These are phyloP conservation scores for Aphanomyces cochlioides DNA, from an alignment of 352 stramenopile genomes.

Conservation along the genomic window DNA sequence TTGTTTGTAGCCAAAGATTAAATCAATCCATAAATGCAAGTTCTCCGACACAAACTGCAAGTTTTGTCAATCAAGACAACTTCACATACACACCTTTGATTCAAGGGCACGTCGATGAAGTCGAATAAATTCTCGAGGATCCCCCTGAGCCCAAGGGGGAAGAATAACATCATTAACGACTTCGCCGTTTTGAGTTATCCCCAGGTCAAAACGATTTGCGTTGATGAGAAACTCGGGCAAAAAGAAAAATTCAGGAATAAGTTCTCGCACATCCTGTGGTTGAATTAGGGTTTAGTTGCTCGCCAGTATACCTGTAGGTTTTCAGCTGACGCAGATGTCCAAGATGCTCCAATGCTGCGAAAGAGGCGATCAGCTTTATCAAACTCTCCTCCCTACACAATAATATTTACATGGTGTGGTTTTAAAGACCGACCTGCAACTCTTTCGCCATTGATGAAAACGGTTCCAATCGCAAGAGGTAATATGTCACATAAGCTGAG, in stretches of 20 bases:
- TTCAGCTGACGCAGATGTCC: conserved; percentile 90
- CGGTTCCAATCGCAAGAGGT: conserved; percentile 91
- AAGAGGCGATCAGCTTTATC: conserved; percentile 96
- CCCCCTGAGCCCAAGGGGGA: conserved; percentile 23
- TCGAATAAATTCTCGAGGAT: conserved; percentile 32
- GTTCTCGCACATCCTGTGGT: conserved; percentile 65
- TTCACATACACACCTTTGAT: conserved; percentile 46
- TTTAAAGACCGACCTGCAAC: conserved; percentile 38
- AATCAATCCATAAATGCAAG: conserved; percentile 98
- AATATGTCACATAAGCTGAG: conserved; percentile 96
- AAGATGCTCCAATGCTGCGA: conserved; percentile 91
- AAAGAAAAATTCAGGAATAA: conserved; percentile 80
- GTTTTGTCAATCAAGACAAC: conserved; percentile 1
- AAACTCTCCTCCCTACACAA: conserved; percentile 58
- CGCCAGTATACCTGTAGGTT: conserved; percentile 60
- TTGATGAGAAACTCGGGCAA: conserved; percentile 79
- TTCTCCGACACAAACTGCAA: conserved; percentile 97
- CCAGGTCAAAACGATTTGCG: conserved; percentile 62
- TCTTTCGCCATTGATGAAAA: conserved; percentile 70
- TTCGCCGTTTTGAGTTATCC: conserved; percentile 51
- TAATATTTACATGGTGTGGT: background rate
- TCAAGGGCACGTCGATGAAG: conserved; percentile 28
- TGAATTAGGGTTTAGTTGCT: too few relatives aligned
- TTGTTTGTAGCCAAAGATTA: conserved; percentile 99
- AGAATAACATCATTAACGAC: conserved; percentile 27